Base-by-base conservation (phyloP, 768 basidiomycete species). In the Phlegmacium glaucopus region DNA sequence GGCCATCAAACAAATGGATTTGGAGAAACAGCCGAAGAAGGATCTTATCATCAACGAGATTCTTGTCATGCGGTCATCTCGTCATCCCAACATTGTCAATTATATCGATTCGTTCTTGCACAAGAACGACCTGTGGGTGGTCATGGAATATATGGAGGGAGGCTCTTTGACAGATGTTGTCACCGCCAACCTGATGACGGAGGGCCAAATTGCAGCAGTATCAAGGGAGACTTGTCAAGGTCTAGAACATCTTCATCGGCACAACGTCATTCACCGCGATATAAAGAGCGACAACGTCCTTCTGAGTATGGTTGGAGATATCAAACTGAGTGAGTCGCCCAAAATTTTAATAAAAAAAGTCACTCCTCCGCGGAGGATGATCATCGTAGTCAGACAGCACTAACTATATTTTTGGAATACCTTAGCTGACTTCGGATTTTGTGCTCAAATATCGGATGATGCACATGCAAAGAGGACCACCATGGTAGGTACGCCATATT, bases 101-200 rank as follows among this genome's bases (percentile, higher is more conserved):
- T 99, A 93, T 71, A 97, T 97, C 61, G 96, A 99, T 64, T 95
- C 94, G 2, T 99, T 97, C 80, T 69, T 98, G 35, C 82, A 95
- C 75, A 94, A 91, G 77, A 96, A 95, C 65, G 96, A 98, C 61
- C 76, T 99, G 4, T 98, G 96, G 96, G 94, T 99, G 32, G 93
- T 98, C 47, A 98, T 99, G 96, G 96, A 97, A 71, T 97, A 94
- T 69, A 98, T 98, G 95, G 94, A 97, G 69, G 94, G 94, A 34
- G 90, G 92, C 28, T 86, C 83, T 26, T 72, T 97, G 37, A 99
- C 95, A 4, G 95, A 98, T 62, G 94, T 98, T 52, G 94, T 94
- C 57, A 94, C 91, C 13, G 90, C 87, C 42, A 94, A 94, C 65
- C 69, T 96, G 60, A 98, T 99, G 94, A 94, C 89, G 0, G 96